Conservation (phyloP, 345 rosid species). For the Hibiscus trionum region DNA sequence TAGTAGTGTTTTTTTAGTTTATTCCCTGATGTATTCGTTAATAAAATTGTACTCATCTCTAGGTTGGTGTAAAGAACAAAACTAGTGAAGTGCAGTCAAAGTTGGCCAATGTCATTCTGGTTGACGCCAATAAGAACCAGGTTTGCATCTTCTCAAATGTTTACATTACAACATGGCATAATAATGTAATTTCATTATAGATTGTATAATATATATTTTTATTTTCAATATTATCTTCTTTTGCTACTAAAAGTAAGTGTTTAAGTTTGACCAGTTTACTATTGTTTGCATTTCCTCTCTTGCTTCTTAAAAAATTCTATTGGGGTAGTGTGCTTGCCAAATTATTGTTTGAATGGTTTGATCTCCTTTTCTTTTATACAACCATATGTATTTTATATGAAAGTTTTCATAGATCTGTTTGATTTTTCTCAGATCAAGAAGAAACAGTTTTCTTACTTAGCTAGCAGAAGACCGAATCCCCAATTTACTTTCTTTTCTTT, state of each 20-base stretch:
- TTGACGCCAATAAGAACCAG: conserved; percentile 67
- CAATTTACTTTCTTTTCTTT: not conserved
- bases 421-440: not conserved
- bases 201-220: not conserved
- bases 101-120: conserved; percentile 35
- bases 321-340: not conserved
- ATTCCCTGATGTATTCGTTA: not conserved
- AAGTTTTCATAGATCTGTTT: not conserved
- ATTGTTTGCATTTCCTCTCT: not conserved
- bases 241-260: not conserved
- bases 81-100: conserved; percentile 38
- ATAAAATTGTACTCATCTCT: conserved; percentile 14
- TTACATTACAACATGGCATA: not conserved
- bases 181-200: not conserved
- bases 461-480: not conserved
- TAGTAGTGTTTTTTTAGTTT: not conserved
- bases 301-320: not conserved
- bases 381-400: not conserved
- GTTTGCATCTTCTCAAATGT: conserved; percentile 21
- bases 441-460: not conserved
- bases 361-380: not conserved
- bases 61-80: conserved; percentile 95
- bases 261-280: not conserved
- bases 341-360: not conserved
- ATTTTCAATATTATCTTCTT: not conserved